These are phyloP conservation scores for Leptographium wingfieldii DNA, from an alignment of 2,329 filamentous ascomycete genomes.

Conservation along the genomic window DNA sequence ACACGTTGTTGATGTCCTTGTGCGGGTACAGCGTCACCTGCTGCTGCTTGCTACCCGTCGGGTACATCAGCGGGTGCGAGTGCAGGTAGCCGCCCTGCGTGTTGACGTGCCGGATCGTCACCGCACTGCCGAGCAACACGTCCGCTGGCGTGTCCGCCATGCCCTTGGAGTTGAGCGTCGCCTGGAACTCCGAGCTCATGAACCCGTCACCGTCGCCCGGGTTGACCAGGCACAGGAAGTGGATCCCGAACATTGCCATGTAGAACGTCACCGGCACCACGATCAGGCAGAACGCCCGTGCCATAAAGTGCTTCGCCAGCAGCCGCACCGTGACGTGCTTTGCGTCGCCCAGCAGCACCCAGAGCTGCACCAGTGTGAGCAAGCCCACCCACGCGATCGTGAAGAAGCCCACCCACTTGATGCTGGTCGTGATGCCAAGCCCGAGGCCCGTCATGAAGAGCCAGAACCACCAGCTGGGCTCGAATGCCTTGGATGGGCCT, in stretches of 20 bases:
- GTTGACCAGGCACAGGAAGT: conserved; percentile 87
- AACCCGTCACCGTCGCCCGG: conserved; percentile 96
- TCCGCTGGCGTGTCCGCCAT: conserved; percentile 95
- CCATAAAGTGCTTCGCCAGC: conserved; percentile 90
- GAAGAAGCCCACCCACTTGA: conserved; percentile 98
- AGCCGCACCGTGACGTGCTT: conserved; percentile 73
- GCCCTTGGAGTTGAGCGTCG: conserved; percentile 87
- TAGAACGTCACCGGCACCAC: conserved; percentile 84
- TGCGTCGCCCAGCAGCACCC: conserved; percentile 83
- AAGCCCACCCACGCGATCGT: conserved; percentile 96
- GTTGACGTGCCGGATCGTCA: conserved; percentile 84
- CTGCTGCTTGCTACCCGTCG: conserved; percentile 93
- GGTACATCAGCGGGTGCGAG: conserved; percentile 96
- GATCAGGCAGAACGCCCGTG: conserved; percentile 82
- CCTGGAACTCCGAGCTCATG: conserved; percentile 99
- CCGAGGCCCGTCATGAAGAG: conserved; percentile 73
- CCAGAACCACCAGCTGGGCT: conserved; percentile 97
- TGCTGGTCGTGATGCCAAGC: conserved; percentile 80
- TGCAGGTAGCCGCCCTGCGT: conserved; percentile 97
- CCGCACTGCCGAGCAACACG: conserved; percentile 75
- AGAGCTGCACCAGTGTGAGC: conserved; percentile 83
- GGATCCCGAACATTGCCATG: conserved; percentile 92
- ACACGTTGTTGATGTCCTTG: conserved; percentile 97
- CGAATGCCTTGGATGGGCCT: conserved; percentile 78
- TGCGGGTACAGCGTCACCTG: conserved; percentile 97